Conservation (phyloP, 768 basidiomycete species). For the Lactarius hengduanensis region DNA sequence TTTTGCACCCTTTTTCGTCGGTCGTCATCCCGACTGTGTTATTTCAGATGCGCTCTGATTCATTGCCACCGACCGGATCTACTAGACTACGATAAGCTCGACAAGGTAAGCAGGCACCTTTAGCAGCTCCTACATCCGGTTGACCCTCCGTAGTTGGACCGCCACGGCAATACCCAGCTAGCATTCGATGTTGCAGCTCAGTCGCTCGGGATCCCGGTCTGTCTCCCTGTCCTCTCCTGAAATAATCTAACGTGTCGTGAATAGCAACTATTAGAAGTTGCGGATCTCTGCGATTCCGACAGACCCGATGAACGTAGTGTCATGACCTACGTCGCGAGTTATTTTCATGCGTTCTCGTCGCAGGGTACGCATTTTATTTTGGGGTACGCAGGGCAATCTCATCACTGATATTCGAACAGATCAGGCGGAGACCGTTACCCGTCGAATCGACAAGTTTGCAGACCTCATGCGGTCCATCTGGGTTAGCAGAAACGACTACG, state of each 20-base stretch:
- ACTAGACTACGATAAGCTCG: conserved; percentile 80
- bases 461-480: conserved; percentile 94
- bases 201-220: conserved; percentile 85
- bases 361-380: conserved; percentile 63
- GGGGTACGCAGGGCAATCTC: neutral
- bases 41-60: conserved; percentile 86
- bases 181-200: conserved; percentile 89
- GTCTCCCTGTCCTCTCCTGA: neutral
- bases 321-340: conserved; percentile 98
- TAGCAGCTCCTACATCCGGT: neutral
- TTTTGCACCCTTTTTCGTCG: neutral
- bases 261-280: conserved; percentile 93
- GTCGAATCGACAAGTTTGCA: conserved; percentile 93
- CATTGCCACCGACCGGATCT: conserved; percentile 97
- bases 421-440: conserved; percentile 90
- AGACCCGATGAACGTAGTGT: conserved; percentile 94
- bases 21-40: conserved; percentile 20
- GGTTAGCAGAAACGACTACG: conserved; percentile 88
- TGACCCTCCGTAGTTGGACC: conserved; percentile 54
- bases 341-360: conserved; percentile 96
- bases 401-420: conserved; percentile 47
- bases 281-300: conserved; percentile 86
- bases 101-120: conserved; percentile 57
- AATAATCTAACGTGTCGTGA: conserved; percentile 4
- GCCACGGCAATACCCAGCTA: conserved; percentile 77